Evolutionary conservation across 208 protist genomes (phyloP).

Genomic region (Tetramitus jugosus): DNA sequence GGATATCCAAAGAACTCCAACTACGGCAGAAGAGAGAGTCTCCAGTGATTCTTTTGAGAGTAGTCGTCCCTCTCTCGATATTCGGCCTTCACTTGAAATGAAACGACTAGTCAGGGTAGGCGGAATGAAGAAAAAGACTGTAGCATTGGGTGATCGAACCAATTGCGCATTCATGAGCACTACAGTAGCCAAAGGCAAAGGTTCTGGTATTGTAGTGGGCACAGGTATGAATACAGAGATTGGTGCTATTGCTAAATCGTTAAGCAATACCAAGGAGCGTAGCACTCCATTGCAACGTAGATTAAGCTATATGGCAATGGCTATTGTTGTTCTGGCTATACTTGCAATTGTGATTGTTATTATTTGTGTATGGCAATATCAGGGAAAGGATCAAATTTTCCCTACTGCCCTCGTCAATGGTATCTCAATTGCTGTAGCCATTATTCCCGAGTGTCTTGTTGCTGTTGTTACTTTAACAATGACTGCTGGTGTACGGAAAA

Average conservation of each 20-base stretch:
- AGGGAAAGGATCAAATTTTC: background rate
- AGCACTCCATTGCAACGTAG: background rate
- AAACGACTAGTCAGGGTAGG: background rate
- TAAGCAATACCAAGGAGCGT: conserved; percentile 39
- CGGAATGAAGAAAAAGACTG: conserved; percentile 48
- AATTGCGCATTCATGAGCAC: no score
- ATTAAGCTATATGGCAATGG: no score
- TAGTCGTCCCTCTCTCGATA: background rate
- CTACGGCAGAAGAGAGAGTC: conserved; percentile 57
- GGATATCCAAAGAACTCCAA: conserved; percentile 51
- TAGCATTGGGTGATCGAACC: conserved; percentile 69
- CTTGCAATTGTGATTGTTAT: conserved; percentile 56
- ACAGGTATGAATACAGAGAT: conserved; percentile 68
- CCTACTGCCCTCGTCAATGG: conserved; percentile 47
- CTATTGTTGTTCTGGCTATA: no score
- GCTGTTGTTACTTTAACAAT: conserved; percentile 69
- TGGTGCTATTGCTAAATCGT: conserved; percentile 64
- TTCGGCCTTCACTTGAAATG: background rate
- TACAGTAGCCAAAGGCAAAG: conserved; percentile 59
- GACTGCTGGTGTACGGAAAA: conserved; percentile 64
- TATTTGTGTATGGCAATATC: conserved; percentile 38
- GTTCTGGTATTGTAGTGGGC: conserved; percentile 58
- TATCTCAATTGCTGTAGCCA: conserved; percentile 66
- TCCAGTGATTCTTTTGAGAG: conserved; percentile 37
- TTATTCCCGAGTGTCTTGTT: conserved; percentile 69